A percentile compares a stretch with the other conserved stretches of the same genome.
phyloP scores from a whole-genome alignment of 176 grass and related monocot species.

The Alloteropsis semialata region DNA sequence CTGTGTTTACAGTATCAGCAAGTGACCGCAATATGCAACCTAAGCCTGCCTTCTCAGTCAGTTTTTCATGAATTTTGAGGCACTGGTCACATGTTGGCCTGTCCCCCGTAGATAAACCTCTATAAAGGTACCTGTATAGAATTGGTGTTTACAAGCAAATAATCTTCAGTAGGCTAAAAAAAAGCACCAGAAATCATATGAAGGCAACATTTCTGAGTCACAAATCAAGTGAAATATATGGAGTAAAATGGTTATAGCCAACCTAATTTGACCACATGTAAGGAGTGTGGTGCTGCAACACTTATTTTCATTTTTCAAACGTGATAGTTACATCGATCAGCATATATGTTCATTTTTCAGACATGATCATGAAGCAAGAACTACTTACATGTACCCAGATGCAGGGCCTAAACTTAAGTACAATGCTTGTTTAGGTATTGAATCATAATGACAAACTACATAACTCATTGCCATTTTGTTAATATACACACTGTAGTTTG shows the following conservation, averaged over 20 bases:
- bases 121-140: conserved; percentile 78
- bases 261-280: not conserved
- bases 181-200: not conserved
- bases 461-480: not conserved
- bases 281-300: not conserved
- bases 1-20: conserved; percentile 62
- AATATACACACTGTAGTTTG: not conserved
- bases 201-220: not conserved
- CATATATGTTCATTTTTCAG: not conserved
- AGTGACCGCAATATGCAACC: conserved; percentile 83
- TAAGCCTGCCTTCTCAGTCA: conserved; percentile 79
- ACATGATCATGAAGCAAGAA: not conserved
- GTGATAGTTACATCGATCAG: not conserved
- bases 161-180: not conserved
- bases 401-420: not conserved
- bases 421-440: not conserved
- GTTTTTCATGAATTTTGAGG: conserved; percentile 96
- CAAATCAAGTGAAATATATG: not conserved
- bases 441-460: not conserved
- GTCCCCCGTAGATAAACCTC: conserved; percentile 88
- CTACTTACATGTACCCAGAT: not conserved
- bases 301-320: not conserved
- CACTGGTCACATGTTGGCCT: conserved; percentile 87
- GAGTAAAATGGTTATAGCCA: not conserved
- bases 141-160: not conserved